These are phyloP conservation scores for Erysimum cheiri DNA, from an alignment of 441 rosid species.

Conservation along the genomic window DNA sequence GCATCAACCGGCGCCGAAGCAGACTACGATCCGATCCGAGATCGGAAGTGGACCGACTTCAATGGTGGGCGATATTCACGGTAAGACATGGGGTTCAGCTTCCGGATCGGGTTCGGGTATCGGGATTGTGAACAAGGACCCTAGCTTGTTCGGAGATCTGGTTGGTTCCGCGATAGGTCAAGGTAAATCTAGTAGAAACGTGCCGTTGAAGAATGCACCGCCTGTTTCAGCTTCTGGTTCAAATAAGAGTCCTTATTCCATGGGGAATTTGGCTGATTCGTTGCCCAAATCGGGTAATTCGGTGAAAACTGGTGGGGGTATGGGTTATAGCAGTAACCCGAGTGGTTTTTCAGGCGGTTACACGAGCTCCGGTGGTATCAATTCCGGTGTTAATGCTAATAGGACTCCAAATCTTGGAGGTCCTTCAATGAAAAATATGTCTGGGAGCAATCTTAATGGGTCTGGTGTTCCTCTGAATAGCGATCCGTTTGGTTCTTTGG, in stretches of 20 bases:
- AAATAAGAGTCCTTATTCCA: constrained; percentile 60
- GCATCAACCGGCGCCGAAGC: constrained; percentile 74
- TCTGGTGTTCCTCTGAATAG: constrained; percentile 53
- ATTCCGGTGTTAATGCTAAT: constrained; percentile 49
- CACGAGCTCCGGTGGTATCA: constrained; percentile 39
- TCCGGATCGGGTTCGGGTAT: constrained; percentile 55
- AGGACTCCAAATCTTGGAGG: constrained; percentile 64
- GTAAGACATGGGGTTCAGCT: constrained; percentile 82
- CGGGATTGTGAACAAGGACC: constrained; percentile 71
- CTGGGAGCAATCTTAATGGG: constrained; percentile 51
- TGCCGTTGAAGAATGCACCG: constrained; percentile 68
- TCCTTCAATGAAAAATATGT: constrained; percentile 61
- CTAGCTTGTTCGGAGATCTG: constrained; percentile 87
- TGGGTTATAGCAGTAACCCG: constrained; percentile 58
- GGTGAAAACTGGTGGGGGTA: constrained; percentile 48
- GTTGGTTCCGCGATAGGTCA: constrained; percentile 76
- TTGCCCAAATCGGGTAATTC: constrained; percentile 66
- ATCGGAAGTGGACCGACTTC: constrained; percentile 62
- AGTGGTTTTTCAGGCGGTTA: constrained; percentile 50
- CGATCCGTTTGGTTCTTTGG: constrained; percentile 86
- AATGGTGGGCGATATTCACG: constrained; percentile 90
- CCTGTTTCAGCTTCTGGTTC: constrained; percentile 48
- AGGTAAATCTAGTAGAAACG: constrained; percentile 53
- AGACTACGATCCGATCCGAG: constrained; percentile 49
- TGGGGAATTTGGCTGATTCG: constrained; percentile 81